phyloP scores from a whole-genome alignment of 164 flowering plant species.

The Nelumbo lutea region DNA sequence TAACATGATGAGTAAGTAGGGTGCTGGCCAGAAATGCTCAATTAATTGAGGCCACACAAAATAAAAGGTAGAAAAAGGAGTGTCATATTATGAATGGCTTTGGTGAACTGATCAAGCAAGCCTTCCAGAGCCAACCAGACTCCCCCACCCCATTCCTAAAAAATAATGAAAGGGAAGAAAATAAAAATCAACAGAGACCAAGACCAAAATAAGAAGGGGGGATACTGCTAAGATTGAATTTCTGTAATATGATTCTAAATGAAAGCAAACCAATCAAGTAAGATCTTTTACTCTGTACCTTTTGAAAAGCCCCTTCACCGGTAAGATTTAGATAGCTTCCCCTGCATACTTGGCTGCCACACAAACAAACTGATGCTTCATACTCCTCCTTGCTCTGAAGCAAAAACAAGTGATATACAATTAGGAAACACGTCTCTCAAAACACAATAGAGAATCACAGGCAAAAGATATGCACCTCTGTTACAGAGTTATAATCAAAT shows the following conservation, averaged over 20 bases:
- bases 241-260: neutral
- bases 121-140: neutral
- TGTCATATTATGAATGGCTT: neutral
- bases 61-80: no score
- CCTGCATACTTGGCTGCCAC: slow-evolving; percentile 97
- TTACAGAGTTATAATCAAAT: slow-evolving; percentile 97
- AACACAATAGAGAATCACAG: neutral
- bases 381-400: slow-evolving; percentile 96
- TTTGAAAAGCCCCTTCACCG: slow-evolving; percentile 93
- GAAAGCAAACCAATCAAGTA: neutral
- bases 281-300: slow-evolving; percentile 37
- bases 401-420: slow-evolving; percentile 5
- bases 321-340: slow-evolving; percentile 96
- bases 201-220: no score
- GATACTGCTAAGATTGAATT: neutral
- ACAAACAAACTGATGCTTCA: slow-evolving; percentile 96
- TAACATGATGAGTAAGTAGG: neutral
- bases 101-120: neutral
- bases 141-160: neutral
- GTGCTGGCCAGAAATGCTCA: neutral
- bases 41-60: neutral
- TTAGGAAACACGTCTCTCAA: neutral
- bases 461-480: slow-evolving; percentile 66
- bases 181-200: no score
- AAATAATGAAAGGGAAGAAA: no score